phyloP scores from a whole-genome alignment of 208 protist genomes.

The Wallacemonas sp. region DNA sequence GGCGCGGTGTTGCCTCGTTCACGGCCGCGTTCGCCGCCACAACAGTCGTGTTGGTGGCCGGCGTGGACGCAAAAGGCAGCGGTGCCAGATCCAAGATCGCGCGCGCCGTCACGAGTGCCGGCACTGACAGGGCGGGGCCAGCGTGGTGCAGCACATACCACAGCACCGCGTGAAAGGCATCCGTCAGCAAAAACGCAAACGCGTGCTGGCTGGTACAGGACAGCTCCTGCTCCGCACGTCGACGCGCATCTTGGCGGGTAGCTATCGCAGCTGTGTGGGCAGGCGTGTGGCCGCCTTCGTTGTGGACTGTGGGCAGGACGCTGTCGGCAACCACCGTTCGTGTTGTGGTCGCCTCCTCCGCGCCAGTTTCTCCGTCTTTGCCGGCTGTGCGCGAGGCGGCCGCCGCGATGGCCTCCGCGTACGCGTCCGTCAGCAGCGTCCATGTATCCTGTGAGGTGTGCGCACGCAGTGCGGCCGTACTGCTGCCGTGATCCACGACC shows the following conservation, averaged over 20 bases:
- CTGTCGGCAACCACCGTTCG: no score
- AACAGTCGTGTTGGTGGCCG: not conserved
- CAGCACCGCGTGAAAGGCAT: conserved; percentile 52
- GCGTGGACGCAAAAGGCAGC: conserved; percentile 5
- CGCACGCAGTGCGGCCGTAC: no score
- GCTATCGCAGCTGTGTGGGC: not conserved
- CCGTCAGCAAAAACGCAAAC: conserved; percentile 39
- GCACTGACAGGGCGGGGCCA: conserved; percentile 27
- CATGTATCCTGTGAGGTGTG: not conserved
- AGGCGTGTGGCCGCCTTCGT: no score
- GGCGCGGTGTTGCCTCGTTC: conserved; percentile 4
- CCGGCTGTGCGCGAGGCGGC: not conserved
- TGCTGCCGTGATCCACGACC: no score
- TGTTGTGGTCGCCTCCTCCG: no score
- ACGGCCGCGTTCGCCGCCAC: not conserved
- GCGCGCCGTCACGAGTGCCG: conserved; percentile 39
- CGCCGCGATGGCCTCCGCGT: not conserved
- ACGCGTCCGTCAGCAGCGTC: not conserved
- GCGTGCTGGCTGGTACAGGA: not conserved
- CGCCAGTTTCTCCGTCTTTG: no score
- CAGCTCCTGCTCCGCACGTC: not conserved
- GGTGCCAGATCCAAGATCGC: not conserved
- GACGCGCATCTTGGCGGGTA: not conserved
- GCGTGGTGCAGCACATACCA: conserved; percentile 60
- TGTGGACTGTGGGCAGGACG: no score